Base-by-base conservation (phyloP, 108 stramenopile species). In the Stephanodiscus triporus region DNA sequence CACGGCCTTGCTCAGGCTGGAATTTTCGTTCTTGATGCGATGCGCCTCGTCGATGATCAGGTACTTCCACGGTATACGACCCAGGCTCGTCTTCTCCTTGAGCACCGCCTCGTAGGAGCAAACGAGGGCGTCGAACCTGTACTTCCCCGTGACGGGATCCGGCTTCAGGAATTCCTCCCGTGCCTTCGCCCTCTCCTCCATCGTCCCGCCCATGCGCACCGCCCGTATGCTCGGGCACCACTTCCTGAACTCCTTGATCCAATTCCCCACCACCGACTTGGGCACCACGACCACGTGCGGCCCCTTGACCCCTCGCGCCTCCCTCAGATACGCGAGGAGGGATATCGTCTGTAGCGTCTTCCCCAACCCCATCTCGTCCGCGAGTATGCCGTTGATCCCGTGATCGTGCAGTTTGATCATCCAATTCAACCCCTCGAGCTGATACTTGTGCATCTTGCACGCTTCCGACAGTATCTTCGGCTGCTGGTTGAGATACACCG, bases 391-490 rank as follows among this genome's bases (percentile, higher is more conserved):
- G 84, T 98, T 99, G 68, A 99, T 96, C 42, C 97, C 97, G 63
- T 97, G 96, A 82, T 98, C 98, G 80, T 99, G 96, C 43, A 98
- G 89, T 68, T 97, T 97, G 84, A 99, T 97, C 76, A 99, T 75
- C 99, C 99, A 99, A 80, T 98, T 99, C 66, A 99, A 84, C 34
- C 99, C 99, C 84, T 99, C 99, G 30, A 99, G 78, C 81, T 99
- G 99, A 80, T 99, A 99, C 22, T 78, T 78, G 60, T 98, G 96
- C 97, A 99, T 97, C 34, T 87, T 94, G 63, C 97, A 96, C 48
- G 88, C 78, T 13, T 45, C 29, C 17, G 91, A 86, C 48, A 97
- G 71, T 66, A 76, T 75, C 36, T 73, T 67, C n/a, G 99, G 99
- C 82, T 99, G 99, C 63, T 81, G 70, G 64, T 89, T 83, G 54